Evolutionary conservation across 1,284 basidiomycete species (phyloP), one percentile per base, ranked within the genome.

Genomic region (Ceratobasidium sp.): DNA sequence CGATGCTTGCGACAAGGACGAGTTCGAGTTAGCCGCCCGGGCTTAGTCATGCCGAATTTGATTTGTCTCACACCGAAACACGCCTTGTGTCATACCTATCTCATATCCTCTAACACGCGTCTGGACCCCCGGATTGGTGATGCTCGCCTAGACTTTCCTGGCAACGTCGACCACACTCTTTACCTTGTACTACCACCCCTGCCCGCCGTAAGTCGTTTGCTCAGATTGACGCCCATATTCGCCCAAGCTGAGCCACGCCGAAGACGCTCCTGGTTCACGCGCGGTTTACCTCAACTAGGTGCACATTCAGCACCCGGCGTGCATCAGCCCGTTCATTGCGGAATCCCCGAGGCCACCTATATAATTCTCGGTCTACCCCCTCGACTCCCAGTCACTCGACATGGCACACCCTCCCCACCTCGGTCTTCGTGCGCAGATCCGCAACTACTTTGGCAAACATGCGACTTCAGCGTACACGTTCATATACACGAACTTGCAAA

Each of bases 401-500:
- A 58, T 69, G 50, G 36, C 65, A 12, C 65, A 69, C 39, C 65
- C 50, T 55, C 50, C 65, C 23, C 65, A 69, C 65, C 43, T 69
- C 52, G 65, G 65, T 39, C 65, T 69, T 3, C 65, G 65, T 14
- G 65, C 65, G 36, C 65, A 69, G 39, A 26, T 69, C 28, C 65
- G 65, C 53, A 69, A 58, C 28, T 69, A 69, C 39, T 69, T 69
- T 57, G 52, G 52, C 36, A 55, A 58, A 69, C 87, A 89, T 77
- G 86, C 90, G 2, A 84, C 87, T 93, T 94, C 80, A 85, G 87
- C 71, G 87, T 89, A 32, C 82, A 83, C 18, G 78, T 94, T 57
- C 83, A 84, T 39, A 85, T 94, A 52, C 91, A 93, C 79, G 87
- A 93, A 76, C 85, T 94, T 34, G 84, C 86, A 48, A 91, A 88